phyloP scores from a whole-genome alignment of 441 rosid genomes.

The Breynia disticha region DNA sequence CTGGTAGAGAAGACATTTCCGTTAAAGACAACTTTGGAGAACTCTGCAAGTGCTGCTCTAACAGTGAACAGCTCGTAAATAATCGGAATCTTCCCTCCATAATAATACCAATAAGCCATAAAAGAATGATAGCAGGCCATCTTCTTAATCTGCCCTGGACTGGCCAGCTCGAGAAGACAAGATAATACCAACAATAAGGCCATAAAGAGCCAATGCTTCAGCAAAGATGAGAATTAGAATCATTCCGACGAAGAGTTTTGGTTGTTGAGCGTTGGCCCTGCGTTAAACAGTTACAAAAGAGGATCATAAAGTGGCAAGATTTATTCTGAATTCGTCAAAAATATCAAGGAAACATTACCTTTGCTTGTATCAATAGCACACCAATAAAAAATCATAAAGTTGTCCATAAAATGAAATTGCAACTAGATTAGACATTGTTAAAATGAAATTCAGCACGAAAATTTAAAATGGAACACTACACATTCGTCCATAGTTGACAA shows the following conservation, averaged over 20 bases:
- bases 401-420: too few species aligned
- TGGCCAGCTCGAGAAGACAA: conserved; percentile 72
- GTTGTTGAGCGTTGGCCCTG: conserved; percentile 74
- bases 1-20: conserved; percentile 9
- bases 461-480: too few species aligned
- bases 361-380: too few species aligned
- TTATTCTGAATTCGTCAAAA: too few species aligned
- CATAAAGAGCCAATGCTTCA: conserved; percentile 61
- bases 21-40: conserved; percentile 10
- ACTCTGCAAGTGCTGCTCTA: conserved; percentile 14
- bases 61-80: conserved; percentile 12
- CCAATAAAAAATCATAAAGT: too few species aligned
- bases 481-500: too few species aligned
- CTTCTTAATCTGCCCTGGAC: conserved; percentile 52
- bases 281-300: too few species aligned
- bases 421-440: too few species aligned
- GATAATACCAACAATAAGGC: conserved; percentile 67
- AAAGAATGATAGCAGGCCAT: conserved; percentile 19
- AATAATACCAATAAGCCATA: conserved; percentile 2
- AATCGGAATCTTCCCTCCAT: conserved; percentile 6
- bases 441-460: too few species aligned
- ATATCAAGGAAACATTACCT: too few species aligned
- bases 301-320: too few species aligned
- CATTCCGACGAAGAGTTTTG: conserved; percentile 72
- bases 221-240: conserved; percentile 71